Evolutionary conservation across 208 protist species (phyloP), one percentile per base, ranked within the genome.

Genomic region (Sergeia podlipaevii): DNA sequence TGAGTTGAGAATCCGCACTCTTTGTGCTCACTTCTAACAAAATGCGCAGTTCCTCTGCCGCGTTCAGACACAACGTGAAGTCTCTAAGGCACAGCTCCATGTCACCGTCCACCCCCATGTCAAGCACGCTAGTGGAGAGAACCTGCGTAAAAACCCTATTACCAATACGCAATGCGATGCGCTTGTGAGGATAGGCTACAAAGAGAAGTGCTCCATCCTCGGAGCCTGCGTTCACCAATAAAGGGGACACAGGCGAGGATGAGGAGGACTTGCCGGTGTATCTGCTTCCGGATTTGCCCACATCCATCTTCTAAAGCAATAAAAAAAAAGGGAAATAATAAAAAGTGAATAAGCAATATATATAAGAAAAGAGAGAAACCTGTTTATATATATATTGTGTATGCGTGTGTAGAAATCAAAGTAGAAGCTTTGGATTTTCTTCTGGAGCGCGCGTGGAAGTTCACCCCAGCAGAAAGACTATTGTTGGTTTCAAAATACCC

Each of bases 271-370:
- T 41, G 30, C 15, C 32, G 29, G 18, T 42, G 44, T 56, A 42
- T 56, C 15, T 29, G 21, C 28, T 51, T 51, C 37, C 7, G 33
- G 33, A 23, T 13, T 51, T 37, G 24, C n/a, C 36, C 13, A 32
- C 15, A n/a, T n/a, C n/a, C n/a, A 32, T 51, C 37, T 38, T 42
- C 38, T 42, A 51, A 21, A 39, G 20, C 30, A 46, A 58, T 41
- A 41, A 38, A 36, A 64, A 60, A 47, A 49, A 45, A 65, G 48
- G 17, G 41, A 52, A 27, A 65, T 20, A 32, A 34, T 48, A 59
- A 15, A 17, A 10, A 23, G 11, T 2, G 46, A 52, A 18, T 6
- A 21, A 42, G 11, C 7, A 24, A 60, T 48, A 32, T 18, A 42
- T 23, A 48, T 18, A 4, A 49, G 43, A 6, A 28, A 26, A 54